Evolutionary conservation across 2,329 filamentous ascomycete species (phyloP).

Genomic region (Rugonectria rugulosa): DNA sequence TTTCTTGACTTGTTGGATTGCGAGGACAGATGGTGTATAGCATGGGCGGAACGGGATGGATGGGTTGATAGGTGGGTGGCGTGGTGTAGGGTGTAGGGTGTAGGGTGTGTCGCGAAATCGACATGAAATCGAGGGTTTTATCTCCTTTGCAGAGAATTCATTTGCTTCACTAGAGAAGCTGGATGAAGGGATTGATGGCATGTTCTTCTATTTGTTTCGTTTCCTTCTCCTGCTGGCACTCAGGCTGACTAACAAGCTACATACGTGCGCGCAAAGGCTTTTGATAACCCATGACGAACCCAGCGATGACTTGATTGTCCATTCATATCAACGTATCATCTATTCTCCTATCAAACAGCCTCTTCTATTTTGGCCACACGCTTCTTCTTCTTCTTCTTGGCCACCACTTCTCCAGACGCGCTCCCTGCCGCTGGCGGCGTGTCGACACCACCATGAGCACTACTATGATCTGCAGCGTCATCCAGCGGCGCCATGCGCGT

Average conservation of each 20-base stretch:
- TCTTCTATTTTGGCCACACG: slow-evolving; percentile 41
- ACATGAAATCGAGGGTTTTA: slow-evolving; percentile 1
- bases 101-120: slow-evolving; percentile 12
- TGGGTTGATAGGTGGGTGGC: not conserved
- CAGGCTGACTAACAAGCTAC: not conserved
- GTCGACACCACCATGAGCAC: slow-evolving; percentile 24
- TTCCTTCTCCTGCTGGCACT: slow-evolving; percentile 20
- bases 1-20: slow-evolving; percentile 3
- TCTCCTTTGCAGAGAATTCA: not conserved
- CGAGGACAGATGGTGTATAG: slow-evolving; percentile 6
- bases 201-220: slow-evolving; percentile 17
- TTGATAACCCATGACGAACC: too few relatives aligned
- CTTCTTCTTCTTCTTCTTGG: slow-evolving; percentile 60
- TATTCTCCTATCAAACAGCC: not conserved
- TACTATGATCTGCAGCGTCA: slow-evolving; percentile 29
- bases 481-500: slow-evolving; percentile 23
- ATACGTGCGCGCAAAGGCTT: too few relatives aligned
- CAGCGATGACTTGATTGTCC: too few relatives aligned
- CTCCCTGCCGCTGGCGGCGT: slow-evolving; percentile 19
- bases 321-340: too few relatives aligned
- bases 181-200: slow-evolving; percentile 13
- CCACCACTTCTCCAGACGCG: slow-evolving; percentile 41
- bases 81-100: not conserved
- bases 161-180: not conserved
- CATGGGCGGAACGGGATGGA: not conserved